Conservation (phyloP, 192 early-diverging fungal genomes). For the Mortierella claussenii region DNA sequence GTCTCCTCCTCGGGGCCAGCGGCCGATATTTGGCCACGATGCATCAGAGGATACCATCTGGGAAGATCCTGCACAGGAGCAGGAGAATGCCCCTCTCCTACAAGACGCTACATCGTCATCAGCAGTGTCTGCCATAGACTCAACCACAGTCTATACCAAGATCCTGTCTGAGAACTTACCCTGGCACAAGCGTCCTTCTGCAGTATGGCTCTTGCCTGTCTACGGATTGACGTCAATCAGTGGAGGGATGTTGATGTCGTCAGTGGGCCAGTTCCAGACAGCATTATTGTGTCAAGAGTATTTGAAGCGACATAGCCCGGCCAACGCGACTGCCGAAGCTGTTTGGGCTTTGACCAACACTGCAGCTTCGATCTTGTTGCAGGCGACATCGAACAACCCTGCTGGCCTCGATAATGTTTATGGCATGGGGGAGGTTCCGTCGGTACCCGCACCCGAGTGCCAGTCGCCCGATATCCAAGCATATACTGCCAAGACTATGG, state of each 20-base stretch:
- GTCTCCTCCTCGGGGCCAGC: not conserved
- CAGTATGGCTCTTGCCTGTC: slow-evolving; percentile 25
- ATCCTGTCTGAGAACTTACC: slow-evolving; percentile 28
- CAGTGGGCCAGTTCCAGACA: slow-evolving; percentile 30
- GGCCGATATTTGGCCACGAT: not conserved
- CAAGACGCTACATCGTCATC: not conserved
- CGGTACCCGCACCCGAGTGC: slow-evolving; percentile 11
- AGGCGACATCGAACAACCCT: not conserved
- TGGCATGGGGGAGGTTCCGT: not conserved
- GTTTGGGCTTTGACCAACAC: not conserved
- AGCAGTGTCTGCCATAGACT: slow-evolving; percentile 1
- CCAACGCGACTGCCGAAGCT: slow-evolving; percentile 10
- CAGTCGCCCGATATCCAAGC: slow-evolving; percentile 26
- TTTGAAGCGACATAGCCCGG: slow-evolving; percentile 20
- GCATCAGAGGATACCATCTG: slow-evolving; percentile 5
- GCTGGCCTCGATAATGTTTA: too few relatives aligned
- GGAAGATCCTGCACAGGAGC: too few relatives aligned
- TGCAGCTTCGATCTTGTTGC: not conserved
- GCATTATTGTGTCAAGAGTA: slow-evolving; percentile 27
- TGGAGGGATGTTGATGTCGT: slow-evolving; percentile 26
- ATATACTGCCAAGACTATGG: slow-evolving; percentile 27
- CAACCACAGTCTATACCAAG: slow-evolving; percentile 23
- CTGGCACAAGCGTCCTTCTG: slow-evolving; percentile 42
- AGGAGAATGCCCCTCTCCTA: slow-evolving; percentile 10
- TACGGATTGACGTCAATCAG: slow-evolving; percentile 15